Percentiles rank a stretch among this genome's conserved stretches.
Conservation (phyloP, 768 basidiomycete species). For the Amanita jacksonii region DNA sequence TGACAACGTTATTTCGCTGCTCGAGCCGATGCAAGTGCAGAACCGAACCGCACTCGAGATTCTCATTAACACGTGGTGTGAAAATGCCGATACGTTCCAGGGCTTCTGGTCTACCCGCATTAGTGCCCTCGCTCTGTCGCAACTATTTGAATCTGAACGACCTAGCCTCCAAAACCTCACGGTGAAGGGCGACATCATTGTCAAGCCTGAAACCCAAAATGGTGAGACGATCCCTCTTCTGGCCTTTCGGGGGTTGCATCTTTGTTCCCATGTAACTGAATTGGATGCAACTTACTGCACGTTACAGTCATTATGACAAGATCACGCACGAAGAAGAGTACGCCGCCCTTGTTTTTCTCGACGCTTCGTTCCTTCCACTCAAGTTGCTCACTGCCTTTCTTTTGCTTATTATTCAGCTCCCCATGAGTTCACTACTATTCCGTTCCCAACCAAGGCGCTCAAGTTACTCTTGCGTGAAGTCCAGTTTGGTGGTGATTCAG, state of each 20-base stretch:
- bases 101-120: slow-evolving; percentile 90
- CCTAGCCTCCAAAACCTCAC: slow-evolving; percentile 53
- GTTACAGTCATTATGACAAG: slow-evolving; percentile 95
- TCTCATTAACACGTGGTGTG: slow-evolving; percentile 89
- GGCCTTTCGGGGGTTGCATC: neutral
- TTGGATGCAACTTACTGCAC: slow-evolving; percentile 12
- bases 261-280: slow-evolving; percentile 9
- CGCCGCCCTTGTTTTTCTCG: slow-evolving; percentile 19
- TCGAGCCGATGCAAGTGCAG: slow-evolving; percentile 57
- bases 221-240: slow-evolving; percentile 38
- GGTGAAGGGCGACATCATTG: slow-evolving; percentile 90
- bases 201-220: slow-evolving; percentile 70
- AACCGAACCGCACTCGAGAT: slow-evolving; percentile 71
- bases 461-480: slow-evolving; percentile 84
- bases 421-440: slow-evolving; percentile 73
- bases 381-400: slow-evolving; percentile 30
- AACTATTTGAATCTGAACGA: slow-evolving; percentile 61
- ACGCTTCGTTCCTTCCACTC: slow-evolving; percentile 9
- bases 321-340: slow-evolving; percentile 80
- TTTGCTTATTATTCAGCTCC: slow-evolving; percentile 44
- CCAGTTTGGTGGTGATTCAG: slow-evolving; percentile 67
- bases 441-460: slow-evolving; percentile 88
- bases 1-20: slow-evolving; percentile 65
- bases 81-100: slow-evolving; percentile 90
- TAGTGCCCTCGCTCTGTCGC: slow-evolving; percentile 72